Evolutionary conservation across 2,329 filamentous ascomycete species (phyloP), one percentile per base, ranked within the genome.

Genomic region (Penicillium rolfsii): DNA sequence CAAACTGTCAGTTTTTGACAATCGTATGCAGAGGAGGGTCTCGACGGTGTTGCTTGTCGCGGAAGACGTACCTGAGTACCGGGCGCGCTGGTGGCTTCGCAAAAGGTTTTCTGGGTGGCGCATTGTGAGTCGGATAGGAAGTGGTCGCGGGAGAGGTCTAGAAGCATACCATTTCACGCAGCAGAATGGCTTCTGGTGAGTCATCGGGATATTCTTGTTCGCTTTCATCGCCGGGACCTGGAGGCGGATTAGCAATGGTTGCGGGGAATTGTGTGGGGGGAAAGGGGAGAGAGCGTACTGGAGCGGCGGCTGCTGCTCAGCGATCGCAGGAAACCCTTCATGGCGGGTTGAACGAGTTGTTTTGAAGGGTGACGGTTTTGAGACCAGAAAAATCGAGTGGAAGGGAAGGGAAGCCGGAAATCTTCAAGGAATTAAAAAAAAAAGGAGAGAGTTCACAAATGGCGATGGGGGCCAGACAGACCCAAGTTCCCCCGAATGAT

Each of bases 61-160:
- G 26, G 55, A 68, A 49, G 22, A 57, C 70, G 52, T 83, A 87
- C 83, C 68, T 83, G 77, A 66, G 82, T 79, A 71, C 85, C 84
- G 59, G 84, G 81, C 55, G 84, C 83, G 33, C 64, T 69, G 64
- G 86, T 87, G 53, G 90, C 89, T 78, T 94, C 89, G 82, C 91
- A 96, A 75, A 96, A 96, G 48, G 87, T 83, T 82, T 84, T 90
- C 91, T 93, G 59, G 40, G 54, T 38, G 38, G 41, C 26, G 46
- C 35, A 22, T 22, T 48, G 8, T 55, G 30, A 60, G 60, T 61
- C 38, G 55, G 40, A 55, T 41, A 52, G 28, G 11, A 45, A 19
- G 30, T 16, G 53, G 45, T 60, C 33, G 24, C 11, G 35, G 3
- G 22, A 55, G 24, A 11, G 16, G 30, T 14, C 22, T 53, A 38